Evolutionary conservation across 805 yeast genomes (phyloP).

Genomic region (Isabelozyma rhagii): DNA sequence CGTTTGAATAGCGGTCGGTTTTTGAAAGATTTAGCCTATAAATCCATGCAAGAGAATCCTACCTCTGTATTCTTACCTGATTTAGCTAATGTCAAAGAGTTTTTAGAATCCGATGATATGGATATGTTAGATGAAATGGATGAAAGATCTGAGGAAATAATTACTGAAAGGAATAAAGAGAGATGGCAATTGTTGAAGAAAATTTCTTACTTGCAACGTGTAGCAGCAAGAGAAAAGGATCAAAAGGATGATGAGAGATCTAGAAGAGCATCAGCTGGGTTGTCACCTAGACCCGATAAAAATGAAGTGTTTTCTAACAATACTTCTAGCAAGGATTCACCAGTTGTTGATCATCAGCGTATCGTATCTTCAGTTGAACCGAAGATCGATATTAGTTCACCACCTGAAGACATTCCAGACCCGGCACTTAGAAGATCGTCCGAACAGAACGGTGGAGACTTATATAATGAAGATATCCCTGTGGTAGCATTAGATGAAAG

Average conservation of each 20-base stretch:
- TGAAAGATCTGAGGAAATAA: constrained; percentile 35
- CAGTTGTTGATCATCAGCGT: not conserved
- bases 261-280: constrained; percentile 34
- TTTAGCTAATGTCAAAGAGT: constrained; percentile 52
- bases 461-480: constrained; percentile 26
- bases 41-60: constrained; percentile 37
- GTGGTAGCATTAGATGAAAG: constrained; percentile 42
- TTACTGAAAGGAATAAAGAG: constrained; percentile 47
- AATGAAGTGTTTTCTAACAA: not conserved
- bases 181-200: constrained; percentile 73
- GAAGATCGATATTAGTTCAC: constrained; percentile 2
- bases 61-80: constrained; percentile 49
- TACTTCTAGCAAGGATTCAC: not conserved
- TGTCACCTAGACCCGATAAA: constrained; percentile 2
- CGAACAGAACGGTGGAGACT: constrained; percentile 3
- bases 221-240: constrained; percentile 49
- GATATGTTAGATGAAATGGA: constrained; percentile 33
- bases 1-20: constrained; percentile 54
- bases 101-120: constrained; percentile 46
- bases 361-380: not conserved
- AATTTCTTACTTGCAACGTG: constrained; percentile 65
- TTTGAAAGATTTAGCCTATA: constrained; percentile 53
- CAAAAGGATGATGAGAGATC: constrained; percentile 37
- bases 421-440: constrained; percentile 1
- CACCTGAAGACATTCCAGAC: not conserved